Base-by-base conservation (phyloP, 2,329 filamentous ascomycete genomes). In the Fusarium mundagurra region DNA sequence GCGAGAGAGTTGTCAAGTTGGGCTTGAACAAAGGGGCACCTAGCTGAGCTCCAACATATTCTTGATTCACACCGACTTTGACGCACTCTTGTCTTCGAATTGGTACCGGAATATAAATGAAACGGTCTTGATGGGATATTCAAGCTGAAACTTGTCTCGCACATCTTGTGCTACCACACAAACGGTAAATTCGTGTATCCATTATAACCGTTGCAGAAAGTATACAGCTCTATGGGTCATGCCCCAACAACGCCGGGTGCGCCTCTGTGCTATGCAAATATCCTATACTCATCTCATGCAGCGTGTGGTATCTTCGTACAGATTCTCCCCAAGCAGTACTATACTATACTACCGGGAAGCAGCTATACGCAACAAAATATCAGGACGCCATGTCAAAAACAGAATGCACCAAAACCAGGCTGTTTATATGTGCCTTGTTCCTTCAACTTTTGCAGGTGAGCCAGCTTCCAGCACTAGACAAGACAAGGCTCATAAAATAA, bases 1-100 rank as follows among this genome's bases (percentile, higher is more conserved):
- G 85, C 31, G 81, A 82, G 8, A 86, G 84, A 65, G 85, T 86
- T 64, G 80, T 82, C 20, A 83, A 82, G 58, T 73, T 90, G 70
- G 72, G 73, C 5, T 77, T 83, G 43, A 44, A 47, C 31, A 59
- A 58, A 48, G 65, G 22, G 44, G 34, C 27, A 24, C 24, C 31
- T 20, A 34, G 27, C 36, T 63, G 12, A 62, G 31, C 10, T 11
- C 27, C 20, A 22, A 22, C 13, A 9, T 27, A 33, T 36, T 53
- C 43, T 18, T 33, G 17, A 41, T 20, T 33, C 44, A 29, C 36
- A 29, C 29, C 20, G n/a, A 34, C 29, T 20, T 14, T 31, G 22
- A 24, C 36, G 36, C 34, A 54, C 24, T 29, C 29, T 39, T 51
- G 6, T 24, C 24, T 20, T 45, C 22, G 27, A 31, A 18, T 45